Evolutionary conservation across 2,329 filamentous ascomycete species (phyloP).

Genomic region (Gaeumannomyces sp.): DNA sequence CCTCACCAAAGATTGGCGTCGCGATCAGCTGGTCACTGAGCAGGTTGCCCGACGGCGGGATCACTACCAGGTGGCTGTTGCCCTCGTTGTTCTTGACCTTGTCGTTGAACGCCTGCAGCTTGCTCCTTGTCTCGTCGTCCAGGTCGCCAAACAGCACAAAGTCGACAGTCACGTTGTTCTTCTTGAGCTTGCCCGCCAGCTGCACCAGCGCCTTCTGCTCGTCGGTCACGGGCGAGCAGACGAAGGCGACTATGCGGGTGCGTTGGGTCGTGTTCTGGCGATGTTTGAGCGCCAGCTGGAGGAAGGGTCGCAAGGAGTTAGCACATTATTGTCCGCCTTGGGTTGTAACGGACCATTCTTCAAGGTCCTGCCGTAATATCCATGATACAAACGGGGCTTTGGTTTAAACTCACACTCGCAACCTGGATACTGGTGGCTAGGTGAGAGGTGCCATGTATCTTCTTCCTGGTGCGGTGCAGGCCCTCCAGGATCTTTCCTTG

Average conservation of each 20-base stretch:
- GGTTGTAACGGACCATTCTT: not conserved
- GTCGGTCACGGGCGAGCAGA: slow-evolving; percentile 87
- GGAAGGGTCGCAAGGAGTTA: slow-evolving; percentile 14
- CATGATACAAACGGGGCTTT: not conserved
- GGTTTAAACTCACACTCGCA: slow-evolving; percentile 64
- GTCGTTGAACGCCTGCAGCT: slow-evolving; percentile 89
- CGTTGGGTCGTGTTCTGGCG: slow-evolving; percentile 95
- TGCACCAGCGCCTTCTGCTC: slow-evolving; percentile 83
- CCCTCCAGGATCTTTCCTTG: slow-evolving; percentile 93
- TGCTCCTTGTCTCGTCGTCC: slow-evolving; percentile 81
- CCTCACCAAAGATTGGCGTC: slow-evolving; percentile 84
- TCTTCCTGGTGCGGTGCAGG: slow-evolving; percentile 79
- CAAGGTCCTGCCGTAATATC: not conserved
- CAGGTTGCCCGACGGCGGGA: slow-evolving; percentile 84
- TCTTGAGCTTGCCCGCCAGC: slow-evolving; percentile 98
- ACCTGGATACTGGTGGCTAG: slow-evolving; percentile 93
- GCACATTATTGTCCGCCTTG: slow-evolving; percentile 11
- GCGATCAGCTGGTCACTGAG: slow-evolving; percentile 88
- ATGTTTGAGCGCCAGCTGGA: slow-evolving; percentile 89
- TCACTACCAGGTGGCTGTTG: slow-evolving; percentile 74
- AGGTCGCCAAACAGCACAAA: slow-evolving; percentile 93
- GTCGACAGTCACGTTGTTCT: slow-evolving; percentile 88
- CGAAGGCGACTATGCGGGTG: slow-evolving; percentile 94
- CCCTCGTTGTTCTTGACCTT: slow-evolving; percentile 87
- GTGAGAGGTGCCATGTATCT: slow-evolving; percentile 84